Evolutionary conservation across 208 protist species (phyloP), one percentile per base, ranked within the genome.

Genomic region (Leishmania tarentolae): DNA sequence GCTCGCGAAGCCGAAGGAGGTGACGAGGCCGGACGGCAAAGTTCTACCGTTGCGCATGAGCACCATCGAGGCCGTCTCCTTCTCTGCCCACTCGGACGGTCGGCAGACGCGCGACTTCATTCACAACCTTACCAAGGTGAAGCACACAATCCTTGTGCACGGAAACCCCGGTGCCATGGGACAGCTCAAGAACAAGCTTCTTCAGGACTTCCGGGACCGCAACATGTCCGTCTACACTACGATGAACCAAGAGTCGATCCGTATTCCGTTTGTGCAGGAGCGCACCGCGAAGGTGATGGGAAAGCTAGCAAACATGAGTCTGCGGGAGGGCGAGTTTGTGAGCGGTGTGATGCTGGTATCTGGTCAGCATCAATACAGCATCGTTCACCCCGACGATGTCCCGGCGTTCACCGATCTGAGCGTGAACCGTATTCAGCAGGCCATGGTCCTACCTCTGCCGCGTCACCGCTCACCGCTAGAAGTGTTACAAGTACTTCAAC

Each of bases 1-100:
- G 83, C 90, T 98, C 24, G 79, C 84, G 46, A 92, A 92, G 78
- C 95, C 94, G 52, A 90, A 90, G 57, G 93, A 98, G 85, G 92
- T 99, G n/a, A 90, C 94, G 77, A 94, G 91, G 72, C 90, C 96
- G 28, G 92, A 96, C 47, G 98, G 98, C 61, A 86, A 92, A 21
- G 93, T 93, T 37, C 89, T 99, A 57, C 92, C 95, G 28, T 87
- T 99, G 57, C 93, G 92, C 75, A 98, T 99, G 89, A 82, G 90
- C 76, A 96, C 92, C 0, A 97, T 99, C 76, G 83, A 95, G 59
- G 97, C 97, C 78, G 95, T 99, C 66, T 99, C 98, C 68, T 99
- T 99, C 84, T 98, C 94, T 9, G 99, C 99, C 52, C 99, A 99
- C 91, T 98, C 97, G 9, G 99, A 99, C 89, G 99, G 96, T 63